phyloP scores from a whole-genome alignment of 2,329 filamentous ascomycete genomes.

The Cytospora paraplurivora region DNA sequence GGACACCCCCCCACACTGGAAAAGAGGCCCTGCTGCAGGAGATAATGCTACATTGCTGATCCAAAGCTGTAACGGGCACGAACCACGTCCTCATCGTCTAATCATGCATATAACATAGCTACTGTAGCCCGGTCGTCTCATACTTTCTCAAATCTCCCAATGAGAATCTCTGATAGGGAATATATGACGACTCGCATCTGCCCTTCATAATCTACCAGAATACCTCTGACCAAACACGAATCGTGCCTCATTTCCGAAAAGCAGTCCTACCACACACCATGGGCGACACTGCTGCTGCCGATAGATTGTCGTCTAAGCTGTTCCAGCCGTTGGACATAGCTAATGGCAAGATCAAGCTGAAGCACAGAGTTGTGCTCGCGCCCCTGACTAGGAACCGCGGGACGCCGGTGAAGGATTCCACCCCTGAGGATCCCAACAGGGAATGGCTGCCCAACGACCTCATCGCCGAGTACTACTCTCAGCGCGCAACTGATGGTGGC shows the following conservation, averaged over 20 bases:
- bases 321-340: slow-evolving; percentile 41
- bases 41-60: neutral
- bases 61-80: neutral
- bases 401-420: slow-evolving; percentile 21
- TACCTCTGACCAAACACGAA: no score
- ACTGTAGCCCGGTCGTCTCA: neutral
- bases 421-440: slow-evolving; percentile 23
- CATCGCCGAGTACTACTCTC: slow-evolving; percentile 25
- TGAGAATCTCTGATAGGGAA: neutral
- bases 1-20: neutral
- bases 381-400: slow-evolving; percentile 28
- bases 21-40: neutral
- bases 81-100: neutral
- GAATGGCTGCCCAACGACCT: slow-evolving; percentile 26
- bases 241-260: no score
- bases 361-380: slow-evolving; percentile 29
- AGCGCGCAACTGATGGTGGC: slow-evolving; percentile 23
- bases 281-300: slow-evolving; percentile 26
- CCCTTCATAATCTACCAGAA: neutral
- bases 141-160: neutral
- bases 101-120: neutral
- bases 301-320: slow-evolving; percentile 32
- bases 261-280: neutral
- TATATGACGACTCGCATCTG: neutral
- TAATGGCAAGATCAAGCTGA: slow-evolving; percentile 27